phyloP scores from a whole-genome alignment of 2,329 filamentous ascomycete genomes.

The Penicillium psychrosexuale region DNA sequence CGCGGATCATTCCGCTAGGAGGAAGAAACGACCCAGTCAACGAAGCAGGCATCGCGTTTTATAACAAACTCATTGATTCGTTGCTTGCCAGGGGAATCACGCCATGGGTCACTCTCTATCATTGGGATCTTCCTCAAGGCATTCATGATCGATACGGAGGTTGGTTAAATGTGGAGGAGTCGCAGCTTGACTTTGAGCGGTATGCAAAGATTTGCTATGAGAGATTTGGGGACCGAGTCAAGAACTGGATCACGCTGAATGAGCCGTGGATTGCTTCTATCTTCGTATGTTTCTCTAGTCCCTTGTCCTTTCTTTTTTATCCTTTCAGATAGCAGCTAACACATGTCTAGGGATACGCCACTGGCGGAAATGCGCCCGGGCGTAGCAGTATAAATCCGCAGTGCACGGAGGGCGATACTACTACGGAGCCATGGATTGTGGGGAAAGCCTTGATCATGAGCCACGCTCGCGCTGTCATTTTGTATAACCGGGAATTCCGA shows the following conservation, averaged over 20 bases:
- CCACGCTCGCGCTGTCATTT: conserved; percentile 21
- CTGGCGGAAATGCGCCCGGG: conserved; percentile 25
- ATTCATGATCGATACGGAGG: conserved; percentile 39
- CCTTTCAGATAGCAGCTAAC: neutral
- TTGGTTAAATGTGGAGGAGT: conserved; percentile 26
- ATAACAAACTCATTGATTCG: conserved; percentile 45
- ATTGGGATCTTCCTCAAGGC: conserved; percentile 41
- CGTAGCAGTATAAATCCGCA: conserved; percentile 18
- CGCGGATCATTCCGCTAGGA: conserved; percentile 48
- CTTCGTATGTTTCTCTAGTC: conserved; percentile 6
- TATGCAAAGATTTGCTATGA: conserved; percentile 42
- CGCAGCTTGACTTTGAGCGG: conserved; percentile 38
- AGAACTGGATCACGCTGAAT: conserved; percentile 44
- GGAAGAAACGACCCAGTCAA: conserved; percentile 42
- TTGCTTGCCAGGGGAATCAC: conserved; percentile 39
- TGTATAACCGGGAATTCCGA: conserved; percentile 24
- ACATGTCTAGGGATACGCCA: conserved; percentile 13
- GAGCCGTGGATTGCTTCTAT: conserved; percentile 36
- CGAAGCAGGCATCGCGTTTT: conserved; percentile 44
- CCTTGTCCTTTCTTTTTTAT: neutral
- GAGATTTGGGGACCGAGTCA: conserved; percentile 39
- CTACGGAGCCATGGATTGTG: conserved; percentile 27
- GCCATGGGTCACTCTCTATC: conserved; percentile 45
- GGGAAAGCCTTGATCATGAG: conserved; percentile 28
- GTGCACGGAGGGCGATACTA: conserved; percentile 16